Conservation (phyloP, 768 basidiomycete species). For the Boletus fagicola region DNA sequence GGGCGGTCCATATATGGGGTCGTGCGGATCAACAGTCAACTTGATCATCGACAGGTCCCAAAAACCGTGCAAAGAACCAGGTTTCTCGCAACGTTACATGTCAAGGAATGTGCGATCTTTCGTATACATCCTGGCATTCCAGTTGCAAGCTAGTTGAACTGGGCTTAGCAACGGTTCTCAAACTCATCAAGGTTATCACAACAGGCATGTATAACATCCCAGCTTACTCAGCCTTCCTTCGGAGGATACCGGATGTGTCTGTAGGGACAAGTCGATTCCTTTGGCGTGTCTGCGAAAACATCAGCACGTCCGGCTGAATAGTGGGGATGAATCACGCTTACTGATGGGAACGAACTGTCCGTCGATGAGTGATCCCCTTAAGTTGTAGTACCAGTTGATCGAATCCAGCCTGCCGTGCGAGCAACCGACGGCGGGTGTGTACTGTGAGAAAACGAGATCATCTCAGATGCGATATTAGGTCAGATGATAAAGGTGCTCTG, state of each 20-base stretch:
- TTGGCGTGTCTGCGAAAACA: slow-evolving; percentile 47
- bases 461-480: neutral
- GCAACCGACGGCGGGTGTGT: slow-evolving; percentile 53
- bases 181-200: neutral
- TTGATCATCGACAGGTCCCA: neutral
- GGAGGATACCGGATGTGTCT: slow-evolving; percentile 59
- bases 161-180: neutral
- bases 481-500: neutral
- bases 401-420: slow-evolving; percentile 35
- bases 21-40: neutral
- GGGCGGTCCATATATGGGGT: neutral
- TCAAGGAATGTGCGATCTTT: no score
- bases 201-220: neutral
- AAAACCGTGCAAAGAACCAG: neutral
- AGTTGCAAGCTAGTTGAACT: neutral
- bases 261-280: slow-evolving; percentile 52
- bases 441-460: slow-evolving; percentile 27
- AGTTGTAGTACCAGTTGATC: slow-evolving; percentile 62
- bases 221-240: slow-evolving; percentile 35
- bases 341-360: slow-evolving; percentile 61
- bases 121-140: neutral
- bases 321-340: slow-evolving; percentile 27
- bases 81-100: neutral
- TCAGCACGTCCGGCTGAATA: neutral
- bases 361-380: slow-evolving; percentile 63